phyloP scores from a whole-genome alignment of 306 rosid species.

The Macrotyloma uniflorum region DNA sequence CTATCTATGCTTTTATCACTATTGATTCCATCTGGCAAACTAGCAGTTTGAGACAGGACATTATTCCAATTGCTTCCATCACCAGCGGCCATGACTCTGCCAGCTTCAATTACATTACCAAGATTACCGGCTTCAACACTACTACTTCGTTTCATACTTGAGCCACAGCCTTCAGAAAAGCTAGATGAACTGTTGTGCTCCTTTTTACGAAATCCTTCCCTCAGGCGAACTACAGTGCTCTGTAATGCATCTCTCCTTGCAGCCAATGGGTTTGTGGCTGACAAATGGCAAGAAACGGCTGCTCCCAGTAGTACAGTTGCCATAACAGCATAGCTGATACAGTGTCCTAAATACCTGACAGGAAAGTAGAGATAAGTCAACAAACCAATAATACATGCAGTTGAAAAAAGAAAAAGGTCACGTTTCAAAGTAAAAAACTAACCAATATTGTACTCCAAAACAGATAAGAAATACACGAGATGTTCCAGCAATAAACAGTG shows the following conservation, averaged over 20 bases:
- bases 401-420: not conserved
- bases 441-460: conserved; percentile 99
- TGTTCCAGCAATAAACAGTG: conserved; percentile 91
- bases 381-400: conserved; percentile 37
- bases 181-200: conserved; percentile 97
- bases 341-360: conserved; percentile 94
- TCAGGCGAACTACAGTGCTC: conserved; percentile 93
- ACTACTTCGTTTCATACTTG: conserved; percentile 98
- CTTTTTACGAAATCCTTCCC: conserved; percentile 96
- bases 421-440: conserved; percentile 42
- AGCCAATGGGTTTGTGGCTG: conserved; percentile 85
- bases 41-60: conserved; percentile 61
- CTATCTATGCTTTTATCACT: conserved; percentile 98
- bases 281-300: conserved; percentile 94
- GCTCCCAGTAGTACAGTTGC: conserved; percentile 94
- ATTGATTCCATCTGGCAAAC: conserved; percentile 85
- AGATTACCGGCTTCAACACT: conserved; percentile 91
- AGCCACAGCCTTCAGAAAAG: conserved; percentile 98
- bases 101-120: conserved; percentile 73
- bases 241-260: conserved; percentile 99
- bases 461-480: conserved; percentile 98
- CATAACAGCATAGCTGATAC: conserved; percentile 97
- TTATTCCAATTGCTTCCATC: conserved; percentile 87
- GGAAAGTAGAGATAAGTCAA: conserved; percentile 31
- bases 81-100: conserved; percentile 59